Evolutionary conservation across 148 eudicot genomes (phyloP).

Genomic region (Rhododendron simsii): DNA sequence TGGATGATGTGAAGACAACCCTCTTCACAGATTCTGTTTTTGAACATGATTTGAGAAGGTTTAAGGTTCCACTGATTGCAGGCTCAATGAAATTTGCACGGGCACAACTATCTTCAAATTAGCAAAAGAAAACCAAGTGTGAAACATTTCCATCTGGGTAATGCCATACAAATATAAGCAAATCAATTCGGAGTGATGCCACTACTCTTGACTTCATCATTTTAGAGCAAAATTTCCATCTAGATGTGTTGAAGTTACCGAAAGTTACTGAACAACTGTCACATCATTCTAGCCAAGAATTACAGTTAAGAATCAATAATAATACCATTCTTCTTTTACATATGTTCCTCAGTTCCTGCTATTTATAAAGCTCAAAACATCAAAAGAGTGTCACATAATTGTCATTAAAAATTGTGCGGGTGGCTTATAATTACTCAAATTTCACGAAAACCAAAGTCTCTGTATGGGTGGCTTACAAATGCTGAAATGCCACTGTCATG

Average conservation of each 20-base stretch:
- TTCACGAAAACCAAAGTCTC: background rate
- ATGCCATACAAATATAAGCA: background rate
- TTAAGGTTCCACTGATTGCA: slow-evolving; percentile 61
- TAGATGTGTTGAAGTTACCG: background rate
- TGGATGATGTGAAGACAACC: slow-evolving; percentile 73
- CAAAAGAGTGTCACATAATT: background rate
- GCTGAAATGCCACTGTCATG: background rate
- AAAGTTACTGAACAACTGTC: background rate
- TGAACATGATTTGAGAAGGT: slow-evolving; percentile 57
- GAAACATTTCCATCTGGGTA: background rate
- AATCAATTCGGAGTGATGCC: background rate
- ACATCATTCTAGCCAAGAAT: background rate
- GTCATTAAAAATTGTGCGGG: background rate
- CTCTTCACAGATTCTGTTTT: slow-evolving; percentile 43
- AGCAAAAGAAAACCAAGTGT: background rate
- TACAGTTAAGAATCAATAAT: background rate
- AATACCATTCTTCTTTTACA: background rate
- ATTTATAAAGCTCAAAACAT: background rate
- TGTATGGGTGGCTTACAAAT: background rate
- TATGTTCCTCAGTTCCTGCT: background rate
- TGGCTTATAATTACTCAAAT: background rate
- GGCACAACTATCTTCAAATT: slow-evolving; percentile 47
- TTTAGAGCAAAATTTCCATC: background rate
- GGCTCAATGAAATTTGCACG: slow-evolving; percentile 45
- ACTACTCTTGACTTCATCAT: background rate